Conservation (phyloP, 1,139 yeast genomes). For the Protomyces gravidus region DNA sequence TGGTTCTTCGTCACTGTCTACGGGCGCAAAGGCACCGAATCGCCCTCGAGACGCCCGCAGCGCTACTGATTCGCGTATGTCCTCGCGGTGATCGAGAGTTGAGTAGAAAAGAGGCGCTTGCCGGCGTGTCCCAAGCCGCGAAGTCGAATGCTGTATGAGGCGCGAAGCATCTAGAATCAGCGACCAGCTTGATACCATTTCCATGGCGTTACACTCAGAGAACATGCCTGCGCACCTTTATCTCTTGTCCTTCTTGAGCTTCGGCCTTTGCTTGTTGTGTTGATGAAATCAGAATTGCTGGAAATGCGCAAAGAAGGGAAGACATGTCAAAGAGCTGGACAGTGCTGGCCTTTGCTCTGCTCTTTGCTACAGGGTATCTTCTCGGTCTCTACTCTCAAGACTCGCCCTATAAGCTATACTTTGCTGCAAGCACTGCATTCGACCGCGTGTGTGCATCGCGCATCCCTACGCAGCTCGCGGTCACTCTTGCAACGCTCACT, state of each 20-base stretch:
- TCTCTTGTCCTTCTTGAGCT: no score
- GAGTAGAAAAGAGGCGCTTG: slow-evolving; percentile 20
- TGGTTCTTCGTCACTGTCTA: slow-evolving; percentile 9
- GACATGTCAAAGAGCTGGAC: not conserved
- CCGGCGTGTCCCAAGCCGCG: slow-evolving; percentile 10
- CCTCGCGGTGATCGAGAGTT: slow-evolving; percentile 13
- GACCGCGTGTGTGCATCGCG: not conserved
- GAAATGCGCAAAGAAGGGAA: no score
- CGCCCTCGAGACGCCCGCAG: slow-evolving; percentile 20
- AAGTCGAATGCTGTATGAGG: slow-evolving; percentile 16
- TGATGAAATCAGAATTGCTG: no score
- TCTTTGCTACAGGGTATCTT: not conserved
- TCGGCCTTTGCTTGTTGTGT: not conserved
- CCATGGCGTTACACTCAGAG: not conserved
- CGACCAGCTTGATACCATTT: not conserved
- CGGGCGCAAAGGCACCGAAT: slow-evolving; percentile 8
- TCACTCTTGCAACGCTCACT: not conserved
- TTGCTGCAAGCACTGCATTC: not conserved
- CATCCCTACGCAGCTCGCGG: not conserved
- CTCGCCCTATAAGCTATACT: not conserved
- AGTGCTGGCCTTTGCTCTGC: not conserved
- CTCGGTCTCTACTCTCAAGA: not conserved
- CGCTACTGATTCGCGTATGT: slow-evolving; percentile 24
- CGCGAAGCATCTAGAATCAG: slow-evolving; percentile 12
- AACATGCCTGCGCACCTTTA: slow-evolving; percentile 4